A percentile compares a stretch with the other conserved stretches of the same genome.
These are phyloP conservation scores for Floccularia luteovirens DNA, from an alignment of 768 basidiomycete species.

Conservation along the genomic window DNA sequence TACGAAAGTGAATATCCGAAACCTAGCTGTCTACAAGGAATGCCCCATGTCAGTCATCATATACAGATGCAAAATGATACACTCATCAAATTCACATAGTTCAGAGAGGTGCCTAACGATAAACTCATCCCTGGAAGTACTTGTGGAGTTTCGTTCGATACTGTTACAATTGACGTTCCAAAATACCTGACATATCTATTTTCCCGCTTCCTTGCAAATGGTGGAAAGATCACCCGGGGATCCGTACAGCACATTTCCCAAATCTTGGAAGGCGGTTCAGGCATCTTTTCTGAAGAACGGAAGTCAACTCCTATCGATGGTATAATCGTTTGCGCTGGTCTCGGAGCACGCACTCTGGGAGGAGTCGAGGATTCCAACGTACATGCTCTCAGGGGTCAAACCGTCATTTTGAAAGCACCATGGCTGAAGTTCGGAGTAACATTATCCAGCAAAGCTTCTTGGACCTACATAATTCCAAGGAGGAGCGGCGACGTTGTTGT, in stretches of 20 bases:
- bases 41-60: conserved; percentile 39
- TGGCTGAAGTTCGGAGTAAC: conserved; percentile 43
- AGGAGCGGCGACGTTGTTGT: conserved; percentile 44
- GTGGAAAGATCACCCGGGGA: conserved; percentile 43
- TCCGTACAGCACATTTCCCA: conserved; percentile 55
- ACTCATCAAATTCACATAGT: conserved; percentile 15
- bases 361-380: conserved; percentile 65
- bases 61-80: background rate
- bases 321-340: conserved; percentile 54
- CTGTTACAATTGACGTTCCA: conserved; percentile 57
- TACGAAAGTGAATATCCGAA: conserved; percentile 29
- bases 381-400: conserved; percentile 69
- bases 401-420: conserved; percentile 57
- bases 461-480: conserved; percentile 53
- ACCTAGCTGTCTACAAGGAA: conserved; percentile 34
- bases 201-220: conserved; percentile 42
- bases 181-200: conserved; percentile 59
- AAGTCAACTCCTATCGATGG: conserved; percentile 24
- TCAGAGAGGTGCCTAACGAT: conserved; percentile 24
- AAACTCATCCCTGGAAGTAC: conserved; percentile 32
- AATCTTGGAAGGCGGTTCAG: conserved; percentile 36
- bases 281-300: background rate
- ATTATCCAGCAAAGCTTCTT: conserved; percentile 24
- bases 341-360: conserved; percentile 58
- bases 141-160: conserved; percentile 46